phyloP scores from a whole-genome alignment of 78 protist genomes.

The Dictyostelium firmibasis region DNA sequence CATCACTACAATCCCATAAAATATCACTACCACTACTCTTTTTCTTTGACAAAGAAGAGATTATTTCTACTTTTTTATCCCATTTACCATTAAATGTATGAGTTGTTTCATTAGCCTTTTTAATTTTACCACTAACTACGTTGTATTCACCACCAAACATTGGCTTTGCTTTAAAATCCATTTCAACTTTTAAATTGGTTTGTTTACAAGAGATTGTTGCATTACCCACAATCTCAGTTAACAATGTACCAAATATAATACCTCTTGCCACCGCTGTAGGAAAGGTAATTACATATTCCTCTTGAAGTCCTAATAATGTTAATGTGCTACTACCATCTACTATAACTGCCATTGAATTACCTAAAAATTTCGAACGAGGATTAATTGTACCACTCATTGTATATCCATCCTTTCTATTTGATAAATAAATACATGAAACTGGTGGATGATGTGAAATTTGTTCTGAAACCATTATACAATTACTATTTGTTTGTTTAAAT shows the following conservation, averaged over 20 bases:
- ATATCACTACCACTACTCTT: constrained; percentile 2
- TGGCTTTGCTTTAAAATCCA: constrained; percentile 89
- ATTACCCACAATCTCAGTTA: constrained; percentile 73
- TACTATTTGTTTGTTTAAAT: neutral
- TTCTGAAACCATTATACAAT: constrained; percentile 63
- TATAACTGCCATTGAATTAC: constrained; percentile 84
- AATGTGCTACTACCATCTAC: constrained; percentile 82
- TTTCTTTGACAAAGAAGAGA: neutral
- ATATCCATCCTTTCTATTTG: constrained; percentile 84
- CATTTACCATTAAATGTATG: constrained; percentile 66
- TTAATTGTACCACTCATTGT: constrained; percentile 74
- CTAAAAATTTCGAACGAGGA: constrained; percentile 86
- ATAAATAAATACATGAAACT: constrained; percentile 86
- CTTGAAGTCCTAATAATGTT: constrained; percentile 43
- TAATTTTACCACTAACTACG: constrained; percentile 81
- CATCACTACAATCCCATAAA: constrained; percentile 30
- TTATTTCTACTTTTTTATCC: constrained; percentile 62
- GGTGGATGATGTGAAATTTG: constrained; percentile 98
- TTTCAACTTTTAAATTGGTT: constrained; percentile 43
- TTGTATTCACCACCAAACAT: constrained; percentile 89
- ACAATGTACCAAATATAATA: constrained; percentile 80
- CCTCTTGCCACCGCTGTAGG: constrained; percentile 87
- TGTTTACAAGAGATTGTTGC: constrained; percentile 77
- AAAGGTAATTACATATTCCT: constrained; percentile 84
- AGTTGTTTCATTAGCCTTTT: constrained; percentile 13